Evolutionary conservation across 169 alveolate genomes (phyloP).

Genomic region (Condylostoma magnum): DNA sequence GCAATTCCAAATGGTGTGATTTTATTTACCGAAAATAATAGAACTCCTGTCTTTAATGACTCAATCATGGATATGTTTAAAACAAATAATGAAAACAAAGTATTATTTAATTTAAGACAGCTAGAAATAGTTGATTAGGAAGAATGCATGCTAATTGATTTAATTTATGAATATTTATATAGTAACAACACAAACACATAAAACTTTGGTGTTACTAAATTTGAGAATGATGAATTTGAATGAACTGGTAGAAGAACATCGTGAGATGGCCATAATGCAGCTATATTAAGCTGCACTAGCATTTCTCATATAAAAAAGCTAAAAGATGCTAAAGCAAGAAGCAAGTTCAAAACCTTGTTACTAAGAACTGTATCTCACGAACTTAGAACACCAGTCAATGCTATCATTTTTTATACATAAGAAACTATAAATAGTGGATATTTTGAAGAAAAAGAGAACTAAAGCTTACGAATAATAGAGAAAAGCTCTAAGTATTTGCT

Average conservation of each 20-base stretch:
- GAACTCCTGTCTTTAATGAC: too few relatives aligned
- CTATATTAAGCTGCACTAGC: neutral
- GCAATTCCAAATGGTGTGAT: too few relatives aligned
- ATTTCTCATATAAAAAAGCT: neutral
- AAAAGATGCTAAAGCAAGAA: neutral
- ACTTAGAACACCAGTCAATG: constrained; percentile 2
- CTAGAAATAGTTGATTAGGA: too few relatives aligned
- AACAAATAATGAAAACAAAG: too few relatives aligned
- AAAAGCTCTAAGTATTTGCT: neutral
- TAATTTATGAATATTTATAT: too few relatives aligned
- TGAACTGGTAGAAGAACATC: neutral
- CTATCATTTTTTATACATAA: neutral
- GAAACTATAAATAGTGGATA: neutral
- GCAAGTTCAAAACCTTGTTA: neutral
- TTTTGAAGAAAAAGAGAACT: neutral
- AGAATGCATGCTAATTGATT: too few relatives aligned
- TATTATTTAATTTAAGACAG: too few relatives aligned
- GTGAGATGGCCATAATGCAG: neutral
- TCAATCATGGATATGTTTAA: too few relatives aligned
- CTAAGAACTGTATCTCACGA: constrained; percentile 18
- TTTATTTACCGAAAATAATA: too few relatives aligned
- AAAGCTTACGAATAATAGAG: neutral
- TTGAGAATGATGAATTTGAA: neutral
- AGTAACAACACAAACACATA: too few relatives aligned
- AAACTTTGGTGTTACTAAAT: neutral